Evolutionary conservation across 345 rosid species (phyloP).

Genomic region (Salix viminalis): DNA sequence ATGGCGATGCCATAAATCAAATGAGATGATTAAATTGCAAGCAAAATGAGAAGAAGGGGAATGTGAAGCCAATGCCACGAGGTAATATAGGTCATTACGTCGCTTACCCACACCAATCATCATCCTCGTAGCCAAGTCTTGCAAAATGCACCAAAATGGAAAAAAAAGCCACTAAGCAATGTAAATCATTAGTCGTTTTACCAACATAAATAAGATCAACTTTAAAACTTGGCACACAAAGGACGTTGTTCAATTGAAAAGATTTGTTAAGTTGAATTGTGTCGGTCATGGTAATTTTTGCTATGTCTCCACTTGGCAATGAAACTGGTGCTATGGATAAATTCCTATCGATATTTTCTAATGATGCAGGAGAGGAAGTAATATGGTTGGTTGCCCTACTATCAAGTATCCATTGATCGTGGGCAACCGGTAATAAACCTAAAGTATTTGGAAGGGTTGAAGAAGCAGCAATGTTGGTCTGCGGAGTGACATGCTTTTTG

Average conservation of each 20-base stretch:
- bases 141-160: not conserved
- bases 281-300: not conserved
- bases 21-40: not conserved
- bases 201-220: conserved; percentile 7
- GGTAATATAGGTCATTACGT: conserved; percentile 4
- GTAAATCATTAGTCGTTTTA: not conserved
- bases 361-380: not conserved
- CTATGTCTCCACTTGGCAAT: not conserved
- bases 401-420: not conserved
- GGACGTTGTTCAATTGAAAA: not conserved
- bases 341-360: not conserved
- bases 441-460: too few species aligned
- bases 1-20: not conserved
- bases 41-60: not conserved
- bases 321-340: not conserved
- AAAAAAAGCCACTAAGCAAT: conserved; percentile 3
- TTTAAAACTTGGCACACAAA: not conserved
- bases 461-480: not conserved
- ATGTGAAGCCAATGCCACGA: not conserved
- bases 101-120: conserved; percentile 4
- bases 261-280: not conserved
- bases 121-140: not conserved
- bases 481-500: not conserved
- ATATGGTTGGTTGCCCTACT: conserved; percentile 10
- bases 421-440: not conserved